These are phyloP conservation scores for Purpureocillium lavendulum DNA, from an alignment of 2,329 filamentous ascomycete genomes.

Conservation along the genomic window DNA sequence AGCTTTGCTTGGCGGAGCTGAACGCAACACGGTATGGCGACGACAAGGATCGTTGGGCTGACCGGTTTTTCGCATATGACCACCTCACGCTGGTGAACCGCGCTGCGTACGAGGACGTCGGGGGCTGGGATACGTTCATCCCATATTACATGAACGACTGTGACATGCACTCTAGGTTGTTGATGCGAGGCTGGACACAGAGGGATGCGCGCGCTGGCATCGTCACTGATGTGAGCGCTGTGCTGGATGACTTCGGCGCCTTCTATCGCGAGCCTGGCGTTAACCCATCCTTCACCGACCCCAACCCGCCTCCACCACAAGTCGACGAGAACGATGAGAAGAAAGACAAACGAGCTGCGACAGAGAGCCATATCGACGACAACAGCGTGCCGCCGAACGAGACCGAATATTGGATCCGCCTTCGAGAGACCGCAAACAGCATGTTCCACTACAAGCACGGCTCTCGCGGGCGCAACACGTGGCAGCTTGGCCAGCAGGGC, in stretches of 20 bases:
- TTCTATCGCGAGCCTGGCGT: slow-evolving; percentile 34
- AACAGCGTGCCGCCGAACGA: not conserved
- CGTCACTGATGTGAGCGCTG: slow-evolving; percentile 35
- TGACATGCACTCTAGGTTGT: slow-evolving; percentile 42
- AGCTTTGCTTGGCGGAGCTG: slow-evolving; percentile 27
- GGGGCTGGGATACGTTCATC: slow-evolving; percentile 50
- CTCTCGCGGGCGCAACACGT: slow-evolving; percentile 36
- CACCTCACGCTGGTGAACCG: slow-evolving; percentile 49
- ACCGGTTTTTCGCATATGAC: slow-evolving; percentile 51
- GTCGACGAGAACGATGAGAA: slow-evolving; percentile 8
- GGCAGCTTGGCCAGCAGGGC: slow-evolving; percentile 42
- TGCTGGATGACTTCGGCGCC: slow-evolving; percentile 35
- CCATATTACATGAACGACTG: slow-evolving; percentile 51
- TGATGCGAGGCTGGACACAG: slow-evolving; percentile 35
- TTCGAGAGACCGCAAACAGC: slow-evolving; percentile 15
- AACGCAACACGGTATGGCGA: slow-evolving; percentile 19
- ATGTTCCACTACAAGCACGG: slow-evolving; percentile 36
- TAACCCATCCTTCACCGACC: slow-evolving; percentile 25
- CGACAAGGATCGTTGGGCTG: slow-evolving; percentile 32
- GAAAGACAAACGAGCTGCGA: not conserved
- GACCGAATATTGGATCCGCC: slow-evolving; percentile 9
- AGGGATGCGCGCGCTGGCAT: slow-evolving; percentile 29
- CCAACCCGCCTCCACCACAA: slow-evolving; percentile 24
- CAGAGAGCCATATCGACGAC: not conserved
- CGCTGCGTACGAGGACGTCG: slow-evolving; percentile 37